A percentile compares a stretch with the other conserved stretches of the same genome.
Conservation (phyloP, 2,329 filamentous ascomycete species). For the Huntiella decipiens region DNA sequence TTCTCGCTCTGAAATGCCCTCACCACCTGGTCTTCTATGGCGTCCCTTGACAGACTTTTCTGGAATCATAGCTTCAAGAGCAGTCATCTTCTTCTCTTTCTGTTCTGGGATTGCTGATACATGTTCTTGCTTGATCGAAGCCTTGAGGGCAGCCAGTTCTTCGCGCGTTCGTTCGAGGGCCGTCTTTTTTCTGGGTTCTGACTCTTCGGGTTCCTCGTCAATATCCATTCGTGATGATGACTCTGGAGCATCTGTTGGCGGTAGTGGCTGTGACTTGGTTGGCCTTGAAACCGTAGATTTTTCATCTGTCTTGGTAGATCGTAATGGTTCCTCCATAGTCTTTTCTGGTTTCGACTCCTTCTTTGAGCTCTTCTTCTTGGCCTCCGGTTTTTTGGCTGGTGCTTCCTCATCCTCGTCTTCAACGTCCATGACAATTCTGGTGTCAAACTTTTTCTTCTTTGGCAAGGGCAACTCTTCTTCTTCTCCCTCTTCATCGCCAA, state of each 20-base stretch:
- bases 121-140: slow-evolving; percentile 53
- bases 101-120: slow-evolving; percentile 22
- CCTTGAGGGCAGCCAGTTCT: slow-evolving; percentile 63
- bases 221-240: background rate
- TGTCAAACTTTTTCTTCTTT: slow-evolving; percentile 66
- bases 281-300: too few species aligned
- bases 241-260: background rate
- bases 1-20: slow-evolving; percentile 26
- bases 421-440: slow-evolving; percentile 46
- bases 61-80: slow-evolving; percentile 57
- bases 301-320: background rate
- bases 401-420: slow-evolving; percentile 17
- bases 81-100: slow-evolving; percentile 43
- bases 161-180: slow-evolving; percentile 54
- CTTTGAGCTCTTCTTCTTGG: slow-evolving; percentile 8
- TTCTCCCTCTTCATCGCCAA: slow-evolving; percentile 56
- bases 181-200: slow-evolving; percentile 15
- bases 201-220: slow-evolving; percentile 10
- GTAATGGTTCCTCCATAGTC: background rate
- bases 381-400: too few species aligned
- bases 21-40: slow-evolving; percentile 37
- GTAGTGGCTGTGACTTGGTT: too few species aligned
- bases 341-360: background rate
- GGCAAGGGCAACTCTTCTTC: slow-evolving; percentile 35
- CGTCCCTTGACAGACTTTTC: slow-evolving; percentile 49